Evolutionary conservation across 805 yeast species (phyloP), one percentile per base, ranked within the genome.

Genomic region (Yarrowia keelungensis): DNA sequence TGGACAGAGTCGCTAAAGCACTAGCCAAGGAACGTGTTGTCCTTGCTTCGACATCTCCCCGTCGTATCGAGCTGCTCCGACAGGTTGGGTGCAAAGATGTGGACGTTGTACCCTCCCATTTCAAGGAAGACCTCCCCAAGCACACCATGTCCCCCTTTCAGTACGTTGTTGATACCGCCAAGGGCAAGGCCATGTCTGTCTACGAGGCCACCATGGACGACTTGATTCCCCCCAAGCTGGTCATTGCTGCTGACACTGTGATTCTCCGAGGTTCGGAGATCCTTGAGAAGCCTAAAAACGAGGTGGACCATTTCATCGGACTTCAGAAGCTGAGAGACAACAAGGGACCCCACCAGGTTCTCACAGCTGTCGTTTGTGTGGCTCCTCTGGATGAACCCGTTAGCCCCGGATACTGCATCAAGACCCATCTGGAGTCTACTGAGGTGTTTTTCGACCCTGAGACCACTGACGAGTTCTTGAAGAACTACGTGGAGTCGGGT

Each of bases 41-140:
- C 5, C 81, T 94, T 8, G 97, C 97, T 0, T 91, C 97, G 2
- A 84, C 90, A 0, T 93, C 98, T 0, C 94, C 96, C 2, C 82
- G 97, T 70, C 80, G 99, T 69, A 78, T 80, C 67, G 91, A 90
- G 69, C 89, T 95, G n/a, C 74, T 95, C 38, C 86, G 89, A 72
- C 71, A 78, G 65, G 71, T 81, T 16, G 82, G 82, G 2, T 58
- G 73, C 51, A 71, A 69, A 15, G 70, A 79, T 49, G 72, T 80
- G 12, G 78, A 77, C 35, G 80, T 89, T 0, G 76, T 84, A 14
- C 86, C 87, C 19, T 90, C 97, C 0, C 79, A 85, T 10, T 94
- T 92, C 74, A 89, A 86, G 66, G 99, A 94, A 76, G 82, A 93
- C 76, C 80, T 95, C 49, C 81, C 85, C 69, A 92, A 92, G 74